A percentile compares a stretch with the other conserved stretches of the same genome.
phyloP scores from a whole-genome alignment of 2,329 filamentous ascomycete species.

The Rutstroemia sp. region DNA sequence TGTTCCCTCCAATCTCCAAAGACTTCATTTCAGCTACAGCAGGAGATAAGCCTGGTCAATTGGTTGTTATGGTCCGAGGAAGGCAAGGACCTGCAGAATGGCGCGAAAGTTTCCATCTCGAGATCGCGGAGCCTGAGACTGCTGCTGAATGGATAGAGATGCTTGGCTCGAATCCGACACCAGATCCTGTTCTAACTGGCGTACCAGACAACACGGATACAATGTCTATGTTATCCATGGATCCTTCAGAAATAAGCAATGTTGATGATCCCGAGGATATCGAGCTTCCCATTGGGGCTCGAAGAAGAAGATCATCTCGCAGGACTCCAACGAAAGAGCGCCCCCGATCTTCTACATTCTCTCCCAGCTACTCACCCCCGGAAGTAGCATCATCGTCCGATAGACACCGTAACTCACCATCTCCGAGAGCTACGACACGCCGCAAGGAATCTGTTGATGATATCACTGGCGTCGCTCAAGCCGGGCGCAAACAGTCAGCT shows the following conservation, averaged over 20 bases:
- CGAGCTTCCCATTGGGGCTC: conserved; percentile 27
- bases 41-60: conserved; percentile 61
- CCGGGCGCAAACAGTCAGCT: conserved; percentile 1
- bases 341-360: conserved; percentile 6
- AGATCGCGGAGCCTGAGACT: conserved; percentile 50
- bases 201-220: conserved; percentile 10
- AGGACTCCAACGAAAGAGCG: conserved; percentile 9
- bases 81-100: conserved; percentile 58
- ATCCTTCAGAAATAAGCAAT: conserved; percentile 1
- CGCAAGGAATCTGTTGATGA: conserved; percentile 1
- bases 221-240: conserved; percentile 7
- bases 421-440: not conserved
- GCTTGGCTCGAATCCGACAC: conserved; percentile 50
- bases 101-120: conserved; percentile 77
- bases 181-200: conserved; percentile 34
- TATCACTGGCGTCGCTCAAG: not conserved
- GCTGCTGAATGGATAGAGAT: conserved; percentile 83
- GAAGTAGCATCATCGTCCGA: not conserved
- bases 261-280: conserved; percentile 14
- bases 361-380: not conserved
- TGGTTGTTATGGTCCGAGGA: conserved; percentile 84
- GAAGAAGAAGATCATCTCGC: conserved; percentile 17
- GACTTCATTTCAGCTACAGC: conserved; percentile 70
- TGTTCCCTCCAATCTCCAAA: conserved; percentile 82
- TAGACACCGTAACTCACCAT: not conserved